Percentiles rank a stretch among this genome's conserved stretches.
Evolutionary conservation across 768 basidiomycete species (phyloP).

Genomic region (Panellus pusillus): DNA sequence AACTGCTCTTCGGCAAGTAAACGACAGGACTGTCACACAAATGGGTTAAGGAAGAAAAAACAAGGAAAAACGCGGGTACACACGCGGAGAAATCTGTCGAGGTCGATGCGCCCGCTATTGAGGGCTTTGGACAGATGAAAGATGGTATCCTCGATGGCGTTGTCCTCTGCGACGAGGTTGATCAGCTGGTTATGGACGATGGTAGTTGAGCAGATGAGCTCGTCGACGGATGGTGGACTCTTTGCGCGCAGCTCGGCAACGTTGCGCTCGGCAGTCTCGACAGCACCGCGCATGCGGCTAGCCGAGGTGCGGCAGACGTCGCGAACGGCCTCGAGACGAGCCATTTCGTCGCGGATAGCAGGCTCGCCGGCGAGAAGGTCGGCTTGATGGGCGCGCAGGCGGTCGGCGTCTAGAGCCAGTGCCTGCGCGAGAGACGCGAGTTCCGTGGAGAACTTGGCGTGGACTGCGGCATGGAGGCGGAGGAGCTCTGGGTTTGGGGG

Average conservation of each 20-base stretch:
- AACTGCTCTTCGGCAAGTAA: slow-evolving; percentile 94
- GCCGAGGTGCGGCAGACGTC: slow-evolving; percentile 86
- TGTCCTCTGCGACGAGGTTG: slow-evolving; percentile 98
- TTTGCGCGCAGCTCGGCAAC: slow-evolving; percentile 75
- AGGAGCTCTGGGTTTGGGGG: slow-evolving; percentile 91
- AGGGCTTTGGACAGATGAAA: slow-evolving; percentile 95
- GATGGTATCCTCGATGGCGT: slow-evolving; percentile 96
- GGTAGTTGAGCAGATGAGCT: slow-evolving; percentile 91
- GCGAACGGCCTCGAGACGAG: slow-evolving; percentile 85
- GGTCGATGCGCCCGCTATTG: slow-evolving; percentile 87
- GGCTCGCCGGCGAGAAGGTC: slow-evolving; percentile 90
- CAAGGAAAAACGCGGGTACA: slow-evolving; percentile 30
- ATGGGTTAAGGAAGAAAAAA: slow-evolving; percentile 8
- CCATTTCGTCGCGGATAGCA: slow-evolving; percentile 96
- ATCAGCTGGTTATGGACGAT: slow-evolving; percentile 99
- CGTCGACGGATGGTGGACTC: slow-evolving; percentile 93
- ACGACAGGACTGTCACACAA: slow-evolving; percentile 63
- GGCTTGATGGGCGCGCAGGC: slow-evolving; percentile 74
- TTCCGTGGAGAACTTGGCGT: slow-evolving; percentile 71
- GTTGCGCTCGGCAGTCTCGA: slow-evolving; percentile 69
- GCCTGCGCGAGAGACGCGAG: slow-evolving; percentile 68
- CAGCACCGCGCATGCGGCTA: slow-evolving; percentile 59
- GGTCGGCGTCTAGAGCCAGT: slow-evolving; percentile 65
- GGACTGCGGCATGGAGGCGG: slow-evolving; percentile 73
- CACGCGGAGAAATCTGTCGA: slow-evolving; percentile 92